Percentiles rank a stretch among this genome's conserved stretches.
Evolutionary conservation across 192 early-diverging fungal species (phyloP).

Genomic region (Gaertneriomyces semiglobifer): DNA sequence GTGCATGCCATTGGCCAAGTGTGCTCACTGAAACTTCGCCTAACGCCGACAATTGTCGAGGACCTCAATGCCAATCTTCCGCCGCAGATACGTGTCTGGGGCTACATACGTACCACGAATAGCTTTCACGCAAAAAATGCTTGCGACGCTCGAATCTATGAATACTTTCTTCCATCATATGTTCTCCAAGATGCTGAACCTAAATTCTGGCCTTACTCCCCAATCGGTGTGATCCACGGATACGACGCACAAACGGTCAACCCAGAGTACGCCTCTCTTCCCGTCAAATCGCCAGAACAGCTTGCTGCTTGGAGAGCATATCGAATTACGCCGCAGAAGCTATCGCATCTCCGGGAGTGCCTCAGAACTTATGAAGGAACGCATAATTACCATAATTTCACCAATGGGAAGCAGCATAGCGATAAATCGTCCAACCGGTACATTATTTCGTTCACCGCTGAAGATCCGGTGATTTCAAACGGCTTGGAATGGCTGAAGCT

Average conservation of each 20-base stretch:
- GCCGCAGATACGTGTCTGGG: constrained; percentile 78
- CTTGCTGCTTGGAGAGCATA: constrained; percentile 38
- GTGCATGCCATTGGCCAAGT: constrained; percentile 98
- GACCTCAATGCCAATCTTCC: constrained; percentile 83
- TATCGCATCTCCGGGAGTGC: constrained; percentile 64
- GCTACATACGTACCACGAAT: constrained; percentile 62
- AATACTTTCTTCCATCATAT: constrained; percentile 94
- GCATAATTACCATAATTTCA: constrained; percentile 96
- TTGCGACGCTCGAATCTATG: constrained; percentile 93
- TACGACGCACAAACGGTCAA: background rate
- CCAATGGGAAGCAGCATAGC: constrained; percentile 70
- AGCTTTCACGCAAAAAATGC: constrained; percentile 88
- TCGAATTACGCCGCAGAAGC: constrained; percentile 57
- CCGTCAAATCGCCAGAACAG: constrained; percentile 37
- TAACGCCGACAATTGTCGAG: constrained; percentile 65
- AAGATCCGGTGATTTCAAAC: constrained; percentile 47
- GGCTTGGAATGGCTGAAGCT: constrained; percentile 85
- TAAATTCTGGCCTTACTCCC: constrained; percentile 37
- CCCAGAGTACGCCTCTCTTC: constrained; percentile 26
- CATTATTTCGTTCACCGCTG: constrained; percentile 74
- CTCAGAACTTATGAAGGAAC: constrained; percentile 73
- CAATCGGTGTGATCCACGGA: constrained; percentile 22
- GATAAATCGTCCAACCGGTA: constrained; percentile 76
- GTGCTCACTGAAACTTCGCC: constrained; percentile 85
- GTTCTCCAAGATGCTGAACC: constrained; percentile 56